Evolutionary conservation across 352 stramenopile genomes (phyloP), one percentile per base, ranked within the genome.

Genomic region (Pythium phragmiticola): DNA sequence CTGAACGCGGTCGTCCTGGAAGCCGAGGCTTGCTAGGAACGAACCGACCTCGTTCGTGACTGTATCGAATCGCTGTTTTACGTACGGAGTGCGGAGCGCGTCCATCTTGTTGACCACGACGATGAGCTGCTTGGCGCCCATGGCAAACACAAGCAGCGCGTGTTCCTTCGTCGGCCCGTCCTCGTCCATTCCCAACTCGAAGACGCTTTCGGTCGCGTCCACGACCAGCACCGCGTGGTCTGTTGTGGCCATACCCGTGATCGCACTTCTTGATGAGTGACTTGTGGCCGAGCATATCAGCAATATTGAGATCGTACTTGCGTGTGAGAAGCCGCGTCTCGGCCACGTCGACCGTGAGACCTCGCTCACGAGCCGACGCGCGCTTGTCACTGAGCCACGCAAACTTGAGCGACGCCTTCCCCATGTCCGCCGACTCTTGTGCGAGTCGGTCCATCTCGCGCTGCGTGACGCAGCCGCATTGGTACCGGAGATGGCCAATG

Each of bases 91-190:
- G 16, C 86, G 89, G 5, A 82, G 84, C 73, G 98, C 90, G 78
- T 99, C 97, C 96, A 99, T 99, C 82, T 99, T 99, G 88, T 99
- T 99, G 28, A 98, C 82, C 36, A 82, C 94, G 16, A 99, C 95
- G 75, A 99, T 93, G 80, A 99, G 97, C 80, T 99, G 96, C 77
- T 98, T 98, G 55, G 99, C 93, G 63, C 98, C 97, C 19, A 99
- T 82, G 12, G 94, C 98, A 75, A 98, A 98, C 9, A 95, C 96
- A 9, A 99, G 74, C 36, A 99, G 77, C 36, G 95, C 94, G 79
- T 99, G 93, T 73, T 99, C 97, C 30, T 92, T 83, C 0, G 94
- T 99, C 78, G 98, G 90, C 52, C 95, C 96, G 8, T 28, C 84
- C 73, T 97, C 90, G 16, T 80, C 88, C 68, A 98, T 98, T 72